Percentiles rank a stretch among this genome's conserved stretches.
These are phyloP conservation scores for Thraustochytrium sp. DNA, from an alignment of 352 stramenopile species.

Conservation along the genomic window DNA sequence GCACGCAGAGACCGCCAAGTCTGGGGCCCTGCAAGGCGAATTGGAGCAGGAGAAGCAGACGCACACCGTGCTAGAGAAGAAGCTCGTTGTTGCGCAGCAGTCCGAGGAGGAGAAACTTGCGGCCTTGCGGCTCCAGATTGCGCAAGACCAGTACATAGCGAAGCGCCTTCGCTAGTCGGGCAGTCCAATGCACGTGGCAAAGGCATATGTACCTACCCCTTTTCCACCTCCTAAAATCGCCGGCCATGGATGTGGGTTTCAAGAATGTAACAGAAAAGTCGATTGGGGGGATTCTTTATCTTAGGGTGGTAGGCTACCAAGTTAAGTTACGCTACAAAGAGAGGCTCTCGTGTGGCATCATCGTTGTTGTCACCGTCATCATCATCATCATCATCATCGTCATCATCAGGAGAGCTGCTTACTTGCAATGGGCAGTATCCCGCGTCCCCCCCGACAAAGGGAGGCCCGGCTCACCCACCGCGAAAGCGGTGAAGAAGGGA, in stretches of 20 bases:
- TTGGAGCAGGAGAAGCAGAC: neutral
- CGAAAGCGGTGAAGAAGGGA: neutral
- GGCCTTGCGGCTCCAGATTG: neutral
- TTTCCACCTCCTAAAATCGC: neutral
- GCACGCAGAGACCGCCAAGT: neutral
- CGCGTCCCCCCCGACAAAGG: no score
- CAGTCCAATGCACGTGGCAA: neutral
- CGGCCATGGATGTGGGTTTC: no score
- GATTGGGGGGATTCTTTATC: no score
- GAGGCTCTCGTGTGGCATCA: no score
- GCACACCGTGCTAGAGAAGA: neutral
- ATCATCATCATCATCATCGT: no score
- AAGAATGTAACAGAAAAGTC: no score
- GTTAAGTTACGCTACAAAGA: no score
- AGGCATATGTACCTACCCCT: neutral
- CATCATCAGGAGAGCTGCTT: neutral
- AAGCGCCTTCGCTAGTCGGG: neutral
- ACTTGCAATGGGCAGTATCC: neutral
- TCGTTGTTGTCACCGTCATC: no score
- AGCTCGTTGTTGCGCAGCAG: neutral
- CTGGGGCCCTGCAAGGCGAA: neutral
- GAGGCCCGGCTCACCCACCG: neutral
- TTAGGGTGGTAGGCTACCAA: no score
- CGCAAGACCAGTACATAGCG: neutral
- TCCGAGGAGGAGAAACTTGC: neutral